These are phyloP conservation scores for Chytriomyces sp. DNA, from an alignment of 192 early-diverging fungal genomes.

Conservation along the genomic window DNA sequence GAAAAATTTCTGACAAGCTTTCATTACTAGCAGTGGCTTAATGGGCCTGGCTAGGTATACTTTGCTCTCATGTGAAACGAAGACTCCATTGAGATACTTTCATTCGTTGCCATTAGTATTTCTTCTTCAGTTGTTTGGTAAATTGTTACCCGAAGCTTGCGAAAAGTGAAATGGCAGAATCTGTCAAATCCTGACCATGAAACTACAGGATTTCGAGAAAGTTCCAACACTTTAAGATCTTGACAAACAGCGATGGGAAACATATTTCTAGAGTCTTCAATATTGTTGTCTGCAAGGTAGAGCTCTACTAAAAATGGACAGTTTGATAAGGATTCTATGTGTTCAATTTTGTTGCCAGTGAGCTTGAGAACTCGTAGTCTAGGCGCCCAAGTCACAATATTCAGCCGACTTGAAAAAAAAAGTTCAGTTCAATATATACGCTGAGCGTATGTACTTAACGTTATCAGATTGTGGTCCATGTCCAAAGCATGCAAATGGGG, in stretches of 20 bases:
- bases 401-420: constrained; percentile 3
- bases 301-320: constrained; percentile 31
- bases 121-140: too few relatives aligned
- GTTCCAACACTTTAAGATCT: constrained; percentile 11
- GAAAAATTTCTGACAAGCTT: not conserved
- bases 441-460: not conserved
- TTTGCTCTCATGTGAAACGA: not conserved
- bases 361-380: constrained; percentile 22
- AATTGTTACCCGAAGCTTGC: constrained; percentile 4
- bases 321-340: constrained; percentile 25
- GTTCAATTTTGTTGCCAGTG: constrained; percentile 30
- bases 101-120: too few relatives aligned
- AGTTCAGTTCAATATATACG: not conserved
- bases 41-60: not conserved
- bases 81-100: constrained; percentile 11
- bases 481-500: constrained; percentile 13
- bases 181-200: constrained; percentile 13
- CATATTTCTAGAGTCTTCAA: constrained; percentile 17
- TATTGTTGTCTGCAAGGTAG: constrained; percentile 30
- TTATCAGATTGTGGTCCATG: constrained; percentile 27
- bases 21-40: not conserved
- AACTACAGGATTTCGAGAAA: constrained; percentile 20
- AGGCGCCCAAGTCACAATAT: constrained; percentile 22
- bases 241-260: constrained; percentile 18
- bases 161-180: constrained; percentile 11